Base-by-base conservation (phyloP, 176 grass and related monocot genomes). In the Oryza brachyantha region DNA sequence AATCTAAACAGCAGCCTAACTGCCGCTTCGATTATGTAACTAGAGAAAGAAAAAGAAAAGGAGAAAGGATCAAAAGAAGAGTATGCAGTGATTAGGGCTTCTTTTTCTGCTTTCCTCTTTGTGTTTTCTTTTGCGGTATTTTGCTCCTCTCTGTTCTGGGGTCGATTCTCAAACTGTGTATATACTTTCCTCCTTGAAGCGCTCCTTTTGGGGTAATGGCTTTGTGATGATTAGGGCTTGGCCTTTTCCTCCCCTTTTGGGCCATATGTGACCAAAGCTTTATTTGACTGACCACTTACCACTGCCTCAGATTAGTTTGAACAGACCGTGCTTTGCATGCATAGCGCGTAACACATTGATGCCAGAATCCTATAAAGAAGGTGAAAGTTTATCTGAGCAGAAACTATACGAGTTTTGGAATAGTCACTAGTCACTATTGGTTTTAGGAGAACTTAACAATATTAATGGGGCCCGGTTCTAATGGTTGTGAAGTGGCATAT, bases 221-320 rank as follows among this genome's bases (percentile, higher is more conserved):
- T 97, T 97, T 93, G 82, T 84, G 75, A 97, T 97, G 83, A 97
- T 97, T 91, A 87, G 84, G 75, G 74, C 64, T 93, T 80, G 88
- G 88, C 82, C 84, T 83, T 91, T 86, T 87, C 79, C 84, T 79
- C 28, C 73, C 83, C 88, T 97, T 97, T 97, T 88, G 90, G 90
- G 89, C 88, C 88, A 90, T 93, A 90, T 87, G 84, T 79, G 87
- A 91, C 88, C 91, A 89, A 80, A 80, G 55, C 80, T 78, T 82
- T 74, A 87, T 97, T 97, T 97, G 94, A 97, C 88, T 93, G 86
- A 57, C 52, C 52, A 57, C 52, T 70, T 77, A 89, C 74, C 66
- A 72, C 86, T 76, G 82, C 64, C 80, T 84, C 71, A 64, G 68
- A 72, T 84, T 84, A 85, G 85, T 88, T 85, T 83, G 68, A 90